Percentiles rank a stretch among this genome's conserved stretches.
These are phyloP conservation scores for Tardiomyces blankii DNA, from an alignment of 1,139 yeast species.

Conservation along the genomic window DNA sequence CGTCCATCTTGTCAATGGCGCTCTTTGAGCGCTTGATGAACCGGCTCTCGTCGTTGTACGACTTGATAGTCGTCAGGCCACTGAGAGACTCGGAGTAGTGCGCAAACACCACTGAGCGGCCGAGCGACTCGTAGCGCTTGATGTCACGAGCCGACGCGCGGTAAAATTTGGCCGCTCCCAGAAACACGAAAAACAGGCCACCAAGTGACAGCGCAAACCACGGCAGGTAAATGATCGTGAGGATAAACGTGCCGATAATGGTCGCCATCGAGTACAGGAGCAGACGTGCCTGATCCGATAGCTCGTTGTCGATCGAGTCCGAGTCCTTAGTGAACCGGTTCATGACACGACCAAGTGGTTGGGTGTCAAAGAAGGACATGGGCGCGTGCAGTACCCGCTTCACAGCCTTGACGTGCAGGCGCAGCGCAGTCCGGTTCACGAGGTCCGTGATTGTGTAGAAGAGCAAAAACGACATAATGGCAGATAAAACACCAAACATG, in stretches of 20 bases:
- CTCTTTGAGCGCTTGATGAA: conserved; percentile 41
- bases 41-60: conserved; percentile 38
- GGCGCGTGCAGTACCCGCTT: conserved; percentile 58
- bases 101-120: conserved; percentile 67
- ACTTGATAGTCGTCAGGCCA: conserved; percentile 63
- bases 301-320: conserved; percentile 64
- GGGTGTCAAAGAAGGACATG: conserved; percentile 50
- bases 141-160: conserved; percentile 69
- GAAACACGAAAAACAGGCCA: conserved; percentile 51
- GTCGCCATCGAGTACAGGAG: conserved; percentile 6
- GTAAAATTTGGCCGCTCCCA: conserved; percentile 38
- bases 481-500: conserved; percentile 16
- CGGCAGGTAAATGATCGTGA: conserved; percentile 32
- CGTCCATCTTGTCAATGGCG: conserved; percentile 53
- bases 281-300: conserved; percentile 24
- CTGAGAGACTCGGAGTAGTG: conserved; percentile 65
- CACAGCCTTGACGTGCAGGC: conserved; percentile 35
- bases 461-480: conserved; percentile 21
- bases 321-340: conserved; percentile 72
- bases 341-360: conserved; percentile 56
- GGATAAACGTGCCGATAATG: conserved; percentile 27
- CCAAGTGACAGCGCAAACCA: conserved; percentile 14
- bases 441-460: conserved; percentile 9
- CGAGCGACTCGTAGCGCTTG: conserved; percentile 66
- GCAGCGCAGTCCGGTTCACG: conserved; percentile 8